Base-by-base conservation (phyloP, 176 grass and related monocot genomes). In the Oryza longistaminata region DNA sequence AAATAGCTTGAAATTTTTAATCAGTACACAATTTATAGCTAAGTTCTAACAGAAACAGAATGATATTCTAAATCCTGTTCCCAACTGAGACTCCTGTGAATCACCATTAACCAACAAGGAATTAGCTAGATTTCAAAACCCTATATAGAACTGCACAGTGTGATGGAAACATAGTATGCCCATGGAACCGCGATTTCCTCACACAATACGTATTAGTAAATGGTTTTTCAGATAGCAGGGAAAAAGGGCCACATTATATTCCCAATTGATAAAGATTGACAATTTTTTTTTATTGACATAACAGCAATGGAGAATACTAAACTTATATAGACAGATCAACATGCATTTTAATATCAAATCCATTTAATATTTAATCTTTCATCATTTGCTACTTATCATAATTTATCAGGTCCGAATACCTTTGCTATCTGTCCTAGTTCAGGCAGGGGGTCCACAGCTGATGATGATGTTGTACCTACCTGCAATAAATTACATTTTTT, bases 381-480 rank as follows among this genome's bases (percentile, higher is more conserved):
- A 87, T 55, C 68, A 58, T 83, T 40, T 73, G 24, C 15, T 24
- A 70, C 64, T 27, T 76, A 35, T 81, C 37, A 72, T 39, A 82
- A 74, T 65, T n/a, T 40, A 74, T 25, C 50, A 76, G 14, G 15
- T 69, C 2, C 74, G 70, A 37, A 16, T 34, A 94, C 92, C 92
- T 94, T 89, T 26, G 92, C 85, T 85, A 94, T 79, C 33, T 85
- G 73, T 79, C 89, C 92, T 71, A 94, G 53, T 69, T 87, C 70
- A 64, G 61, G 80, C 82, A 94, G 79, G 27, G 92, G 89, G 86
- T 94, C 92, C 34, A 94, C 78, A 33, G 92, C 89, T 26, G 92
- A 86, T 45, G 92, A 94, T 74, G 92, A 94, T 76, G 89, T 94
- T 7, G 92, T 94, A 45, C 92, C 92, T 71, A 94, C 87, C 92